Percentiles rank a stretch among this genome's conserved stretches.
These are phyloP conservation scores for Candida dendrica DNA, from an alignment of 805 yeast genomes.

Conservation along the genomic window DNA sequence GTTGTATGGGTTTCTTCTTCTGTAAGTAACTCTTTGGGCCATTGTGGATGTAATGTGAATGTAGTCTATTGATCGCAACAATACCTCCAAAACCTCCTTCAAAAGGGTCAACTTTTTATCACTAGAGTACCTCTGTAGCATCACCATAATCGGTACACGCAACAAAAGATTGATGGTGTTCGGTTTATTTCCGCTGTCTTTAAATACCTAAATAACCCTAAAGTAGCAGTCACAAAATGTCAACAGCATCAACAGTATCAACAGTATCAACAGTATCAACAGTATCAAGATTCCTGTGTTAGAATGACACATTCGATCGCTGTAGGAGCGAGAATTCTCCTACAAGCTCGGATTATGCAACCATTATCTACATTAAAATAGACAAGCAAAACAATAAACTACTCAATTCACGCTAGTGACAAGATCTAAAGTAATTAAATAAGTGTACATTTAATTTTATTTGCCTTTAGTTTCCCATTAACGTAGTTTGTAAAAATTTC, in stretches of 20 bases:
- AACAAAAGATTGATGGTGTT: not conserved
- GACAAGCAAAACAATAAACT: not conserved
- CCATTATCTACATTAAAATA: no score
- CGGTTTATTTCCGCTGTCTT: not conserved
- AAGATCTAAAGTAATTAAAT: slow-evolving; percentile 8
- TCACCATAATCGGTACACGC: not conserved
- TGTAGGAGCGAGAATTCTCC: no score
- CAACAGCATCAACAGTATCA: not conserved
- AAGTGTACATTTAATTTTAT: slow-evolving; percentile 22
- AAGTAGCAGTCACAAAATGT: not conserved
- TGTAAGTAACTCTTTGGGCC: slow-evolving; percentile 99
- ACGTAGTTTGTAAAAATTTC: slow-evolving; percentile 7
- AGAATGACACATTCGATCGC: no score
- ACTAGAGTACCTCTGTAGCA: not conserved
- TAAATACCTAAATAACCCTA: not conserved
- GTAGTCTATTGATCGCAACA: no score
- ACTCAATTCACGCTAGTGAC: not conserved
- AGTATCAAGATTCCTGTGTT: no score
- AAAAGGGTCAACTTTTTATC: not conserved
- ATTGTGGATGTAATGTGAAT: slow-evolving; percentile 38
- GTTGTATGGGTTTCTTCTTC: slow-evolving; percentile 99
- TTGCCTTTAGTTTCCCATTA: slow-evolving; percentile 6
- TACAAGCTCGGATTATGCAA: no score
- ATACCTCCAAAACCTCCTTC: no score
- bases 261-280: no score